Evolutionary conservation across 306 rosid species (phyloP).

Genomic region (Hippophae rhamnoides): DNA sequence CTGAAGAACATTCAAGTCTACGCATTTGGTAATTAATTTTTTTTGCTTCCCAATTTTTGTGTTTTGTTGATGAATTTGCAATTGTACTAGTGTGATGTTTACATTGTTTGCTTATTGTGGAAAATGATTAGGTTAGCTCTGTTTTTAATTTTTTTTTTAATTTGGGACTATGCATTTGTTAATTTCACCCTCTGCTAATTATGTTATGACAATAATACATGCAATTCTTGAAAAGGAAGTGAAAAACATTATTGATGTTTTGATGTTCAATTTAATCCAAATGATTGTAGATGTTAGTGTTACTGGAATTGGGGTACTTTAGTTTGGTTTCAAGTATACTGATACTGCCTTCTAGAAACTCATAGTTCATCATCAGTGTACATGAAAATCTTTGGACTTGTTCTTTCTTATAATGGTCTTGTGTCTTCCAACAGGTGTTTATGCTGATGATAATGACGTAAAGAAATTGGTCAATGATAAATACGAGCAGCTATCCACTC

Average conservation of each 20-base stretch:
- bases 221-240: too few relatives aligned
- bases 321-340: neutral
- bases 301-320: too few relatives aligned
- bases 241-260: too few relatives aligned
- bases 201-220: too few relatives aligned
- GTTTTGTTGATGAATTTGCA: neutral
- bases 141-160: neutral
- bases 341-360: neutral
- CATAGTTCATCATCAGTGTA: neutral
- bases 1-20: constrained; percentile 83
- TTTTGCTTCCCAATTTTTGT: neutral
- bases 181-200: neutral
- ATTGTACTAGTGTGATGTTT: neutral
- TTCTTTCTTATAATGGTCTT: neutral
- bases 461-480: constrained; percentile 45
- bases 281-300: too few relatives aligned
- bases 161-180: neutral
- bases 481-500: constrained; percentile 41
- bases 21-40: constrained; percentile 51
- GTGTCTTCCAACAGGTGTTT: constrained; percentile 50
- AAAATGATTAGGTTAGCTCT: neutral
- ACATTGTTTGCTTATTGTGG: neutral
- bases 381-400: neutral
- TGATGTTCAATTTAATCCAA: too few relatives aligned
- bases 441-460: constrained; percentile 53